Base-by-base conservation (phyloP, 2,329 filamentous ascomycete species). In the Neophaeococcomyces mojaviensis region DNA sequence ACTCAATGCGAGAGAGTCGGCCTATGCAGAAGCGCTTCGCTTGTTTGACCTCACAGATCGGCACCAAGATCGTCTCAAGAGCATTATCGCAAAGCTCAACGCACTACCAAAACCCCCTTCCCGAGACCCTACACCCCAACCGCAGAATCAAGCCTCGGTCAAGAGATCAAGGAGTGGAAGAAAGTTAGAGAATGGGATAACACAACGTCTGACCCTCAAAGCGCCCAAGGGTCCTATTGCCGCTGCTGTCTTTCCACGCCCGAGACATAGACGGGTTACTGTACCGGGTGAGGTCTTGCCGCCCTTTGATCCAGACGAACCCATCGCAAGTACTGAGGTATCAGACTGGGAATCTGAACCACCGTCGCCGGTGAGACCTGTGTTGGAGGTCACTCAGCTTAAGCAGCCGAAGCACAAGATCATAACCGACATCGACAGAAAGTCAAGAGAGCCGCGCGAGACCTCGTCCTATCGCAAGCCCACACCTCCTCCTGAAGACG, bases 51-150 rank as follows among this genome's bases (percentile, higher is more conserved):
- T 76, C 34, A 71, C 77, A 5, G 69, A 78, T 58, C 72, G 74
- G 55, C 74, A 79, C 58, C 70, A 73, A 53, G 72, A 73, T 53
- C 71, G 78, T 38, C 62, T 82, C 39, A 72, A 71, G 41, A 72
- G 74, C 47, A 81, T 83, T 56, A 76, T 73, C 47, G 70, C 72
- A 55, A 82, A 82, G 63, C 70, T 83, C 16, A 72, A 79, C 50
- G 73, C 76, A 9, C 70, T 82, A 39, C 78, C 79, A 2, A 71
- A 77, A 60, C 79, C 77, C 15, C 72, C 76, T 2, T 79, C 76
- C 16, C 70, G 75, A 52, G 79, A 81, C 54, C 75, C 78, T n/a
- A 78, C 76, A 1, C 77, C 74, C 55, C 65, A 48, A 39, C 60
- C 52, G 16, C 48, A 43, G 20, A 47, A 52, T 3, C 44, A 55